phyloP scores from a whole-genome alignment of 225 moss, liverwort and hornwort species.

The Physcomitrellopsis africana region DNA sequence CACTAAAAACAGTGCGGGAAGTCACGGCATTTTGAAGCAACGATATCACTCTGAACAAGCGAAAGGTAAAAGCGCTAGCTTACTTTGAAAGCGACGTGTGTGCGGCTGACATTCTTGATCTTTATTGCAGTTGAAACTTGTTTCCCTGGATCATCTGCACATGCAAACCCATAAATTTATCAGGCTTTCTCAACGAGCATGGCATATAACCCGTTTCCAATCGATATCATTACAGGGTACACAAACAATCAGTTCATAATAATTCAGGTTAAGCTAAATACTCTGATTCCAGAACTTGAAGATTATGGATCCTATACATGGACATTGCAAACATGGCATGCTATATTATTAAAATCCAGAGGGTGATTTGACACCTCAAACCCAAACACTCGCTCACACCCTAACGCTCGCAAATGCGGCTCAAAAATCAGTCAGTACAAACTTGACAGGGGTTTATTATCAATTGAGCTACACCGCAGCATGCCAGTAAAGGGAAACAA shows the following conservation, averaged over 20 bases:
- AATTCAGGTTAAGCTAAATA: neutral
- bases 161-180: neutral
- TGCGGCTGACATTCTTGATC: slow-evolving; percentile 77
- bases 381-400: too few species aligned
- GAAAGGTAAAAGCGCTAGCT: slow-evolving; percentile 20
- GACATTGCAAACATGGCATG: too few species aligned
- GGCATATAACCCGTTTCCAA: neutral
- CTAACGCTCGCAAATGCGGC: too few species aligned
- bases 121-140: slow-evolving; percentile 75
- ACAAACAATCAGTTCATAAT: neutral
- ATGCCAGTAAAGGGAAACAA: neutral
- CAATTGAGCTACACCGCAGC: neutral
- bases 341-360: too few species aligned
- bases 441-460: neutral
- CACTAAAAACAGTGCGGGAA: neutral
- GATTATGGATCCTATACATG: too few species aligned
- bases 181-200: neutral
- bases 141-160: slow-evolving; percentile 77
- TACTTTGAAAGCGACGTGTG: slow-evolving; percentile 81
- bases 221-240: neutral
- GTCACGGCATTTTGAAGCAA: neutral
- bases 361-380: too few species aligned
- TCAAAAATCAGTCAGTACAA: too few species aligned
- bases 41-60: neutral
- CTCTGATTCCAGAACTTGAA: too few species aligned